Evolutionary conservation across 176 grass and related monocot species (phyloP).

Genomic region (Avena sativa): DNA sequence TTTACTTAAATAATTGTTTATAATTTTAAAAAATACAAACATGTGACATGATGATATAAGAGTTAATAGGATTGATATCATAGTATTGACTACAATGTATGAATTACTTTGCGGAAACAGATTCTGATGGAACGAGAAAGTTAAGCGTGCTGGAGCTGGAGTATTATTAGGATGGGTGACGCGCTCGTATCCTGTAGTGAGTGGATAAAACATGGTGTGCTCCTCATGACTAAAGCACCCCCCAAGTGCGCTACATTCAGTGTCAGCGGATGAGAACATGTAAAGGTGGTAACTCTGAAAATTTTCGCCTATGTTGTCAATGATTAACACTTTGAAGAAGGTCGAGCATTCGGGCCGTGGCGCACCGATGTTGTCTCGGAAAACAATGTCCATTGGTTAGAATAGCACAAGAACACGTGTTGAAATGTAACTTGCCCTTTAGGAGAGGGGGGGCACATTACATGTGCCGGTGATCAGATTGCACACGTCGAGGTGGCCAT

Average conservation of each 20-base stretch:
- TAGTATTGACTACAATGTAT: too few relatives aligned
- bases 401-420: not conserved
- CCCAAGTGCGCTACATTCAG: not conserved
- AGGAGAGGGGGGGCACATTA: not conserved
- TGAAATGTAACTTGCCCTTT: not conserved
- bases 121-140: too few relatives aligned
- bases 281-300: not conserved
- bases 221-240: too few relatives aligned
- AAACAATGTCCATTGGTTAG: not conserved
- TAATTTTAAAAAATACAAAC: too few relatives aligned
- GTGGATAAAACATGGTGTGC: too few relatives aligned
- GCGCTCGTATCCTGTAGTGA: too few relatives aligned
- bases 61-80: too few relatives aligned
- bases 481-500: not conserved
- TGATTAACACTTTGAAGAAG: not conserved
- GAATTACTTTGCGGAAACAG: too few relatives aligned
- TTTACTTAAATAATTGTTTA: too few relatives aligned
- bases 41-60: too few relatives aligned
- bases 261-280: not conserved
- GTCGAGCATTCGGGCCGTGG: not conserved
- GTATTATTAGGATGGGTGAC: too few relatives aligned
- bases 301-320: not conserved
- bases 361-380: not conserved
- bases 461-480: not conserved
- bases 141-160: too few relatives aligned